Evolutionary conservation across 371 early-diverging fungal genomes (phyloP).

Genomic region (Coemansia sp.): DNA sequence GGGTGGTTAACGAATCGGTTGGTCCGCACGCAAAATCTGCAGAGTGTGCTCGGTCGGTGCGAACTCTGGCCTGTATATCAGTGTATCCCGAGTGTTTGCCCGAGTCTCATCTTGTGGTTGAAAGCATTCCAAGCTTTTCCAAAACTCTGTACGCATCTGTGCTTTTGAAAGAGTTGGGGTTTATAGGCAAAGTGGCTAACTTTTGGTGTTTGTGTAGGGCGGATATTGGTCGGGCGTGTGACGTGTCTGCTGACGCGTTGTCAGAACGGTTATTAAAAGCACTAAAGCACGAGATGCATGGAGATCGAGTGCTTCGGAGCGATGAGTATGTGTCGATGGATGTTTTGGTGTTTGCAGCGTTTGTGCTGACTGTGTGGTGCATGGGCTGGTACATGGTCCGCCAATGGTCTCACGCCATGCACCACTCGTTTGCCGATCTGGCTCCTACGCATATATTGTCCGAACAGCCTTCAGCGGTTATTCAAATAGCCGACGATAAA

Average conservation of each 20-base stretch:
- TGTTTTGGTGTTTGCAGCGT: constrained; percentile 11
- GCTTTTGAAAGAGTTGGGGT: not conserved
- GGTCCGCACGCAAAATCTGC: not conserved
- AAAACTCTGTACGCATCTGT: constrained; percentile 19
- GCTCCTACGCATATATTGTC: not conserved
- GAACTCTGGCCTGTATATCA: constrained; percentile 14
- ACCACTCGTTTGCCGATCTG: not conserved
- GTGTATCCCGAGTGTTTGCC: constrained; percentile 14
- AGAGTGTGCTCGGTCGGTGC: constrained; percentile 9
- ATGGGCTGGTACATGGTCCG: constrained; percentile 25
- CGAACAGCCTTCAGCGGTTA: not conserved
- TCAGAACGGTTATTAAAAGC: constrained; percentile 20
- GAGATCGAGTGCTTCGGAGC: not conserved
- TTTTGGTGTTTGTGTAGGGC: constrained; percentile 3
- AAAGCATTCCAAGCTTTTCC: constrained; percentile 20
- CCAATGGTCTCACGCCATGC: constrained; percentile 13
- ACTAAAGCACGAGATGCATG: not conserved
- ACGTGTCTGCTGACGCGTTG: constrained; percentile 13
- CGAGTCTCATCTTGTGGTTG: not conserved
- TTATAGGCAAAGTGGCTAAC: not conserved
- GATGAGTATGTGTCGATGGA: not conserved
- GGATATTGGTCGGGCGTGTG: constrained; percentile 12
- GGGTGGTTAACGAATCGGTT: not conserved
- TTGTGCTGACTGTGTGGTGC: constrained; percentile 16
- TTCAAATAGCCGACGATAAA: constrained; percentile 2